phyloP scores from a whole-genome alignment of 441 rosid species.

The Gossypium lobatum region DNA sequence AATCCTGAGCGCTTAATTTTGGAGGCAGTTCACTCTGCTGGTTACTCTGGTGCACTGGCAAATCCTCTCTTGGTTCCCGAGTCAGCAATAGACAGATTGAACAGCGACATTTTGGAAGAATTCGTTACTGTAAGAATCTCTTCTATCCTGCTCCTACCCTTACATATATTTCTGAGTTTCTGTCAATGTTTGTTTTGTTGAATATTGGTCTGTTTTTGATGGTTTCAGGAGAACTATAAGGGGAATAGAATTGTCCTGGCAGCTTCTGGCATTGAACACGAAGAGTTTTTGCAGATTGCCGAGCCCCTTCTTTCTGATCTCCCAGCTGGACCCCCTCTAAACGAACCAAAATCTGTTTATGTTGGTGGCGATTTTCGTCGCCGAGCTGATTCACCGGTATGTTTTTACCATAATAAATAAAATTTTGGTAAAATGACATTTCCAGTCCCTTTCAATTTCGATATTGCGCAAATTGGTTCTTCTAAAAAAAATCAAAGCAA shows the following conservation, averaged over 20 bases:
- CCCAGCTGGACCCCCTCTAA: slow-evolving; percentile 36
- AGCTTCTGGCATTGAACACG: slow-evolving; percentile 76
- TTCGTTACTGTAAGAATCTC: slow-evolving; percentile 58
- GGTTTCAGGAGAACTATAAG: slow-evolving; percentile 65
- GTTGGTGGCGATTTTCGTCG: slow-evolving; percentile 86
- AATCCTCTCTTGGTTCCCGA: slow-evolving; percentile 78
- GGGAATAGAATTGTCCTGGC: slow-evolving; percentile 86
- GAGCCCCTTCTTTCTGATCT: slow-evolving; percentile 82
- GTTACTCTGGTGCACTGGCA: slow-evolving; percentile 69
- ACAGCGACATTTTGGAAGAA: slow-evolving; percentile 55
- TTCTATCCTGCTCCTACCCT: not conserved
- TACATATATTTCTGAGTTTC: not conserved
- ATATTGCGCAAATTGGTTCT: too few species aligned
- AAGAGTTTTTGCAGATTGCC: slow-evolving; percentile 60
- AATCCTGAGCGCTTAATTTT: slow-evolving; percentile 74
- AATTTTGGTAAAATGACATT: too few species aligned
- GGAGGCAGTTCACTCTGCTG: slow-evolving; percentile 87
- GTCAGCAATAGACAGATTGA: slow-evolving; percentile 49
- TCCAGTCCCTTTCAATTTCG: too few species aligned
- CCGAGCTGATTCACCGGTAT: slow-evolving; percentile 73
- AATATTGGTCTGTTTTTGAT: slow-evolving; percentile 18
- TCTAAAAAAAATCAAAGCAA: too few species aligned
- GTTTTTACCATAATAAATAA: slow-evolving; percentile 15
- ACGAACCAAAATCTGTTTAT: slow-evolving; percentile 65
- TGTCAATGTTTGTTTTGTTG: slow-evolving; percentile 1